Evolutionary conservation across 345 rosid species (phyloP), one percentile per base, ranked within the genome.

Genomic region (Lenwebbia sp.): DNA sequence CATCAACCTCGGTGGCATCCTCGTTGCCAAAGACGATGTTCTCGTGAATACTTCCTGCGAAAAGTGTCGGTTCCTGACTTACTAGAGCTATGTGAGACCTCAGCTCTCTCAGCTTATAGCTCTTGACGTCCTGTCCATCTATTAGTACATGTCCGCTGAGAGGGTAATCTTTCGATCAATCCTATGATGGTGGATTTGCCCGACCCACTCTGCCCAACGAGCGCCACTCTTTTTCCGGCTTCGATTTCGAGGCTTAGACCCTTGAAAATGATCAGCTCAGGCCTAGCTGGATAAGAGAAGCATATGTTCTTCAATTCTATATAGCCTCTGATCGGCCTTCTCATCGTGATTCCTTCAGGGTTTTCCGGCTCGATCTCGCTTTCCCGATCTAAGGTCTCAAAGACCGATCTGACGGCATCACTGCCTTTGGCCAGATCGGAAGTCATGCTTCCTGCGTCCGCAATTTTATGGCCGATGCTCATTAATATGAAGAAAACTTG

Each of bases 1-100:
- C 90, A 87, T 94, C 94, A 8, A 92, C 88, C 88, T 93, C 94
- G 57, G 49, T 88, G 22, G 91, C 93, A 37, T 92, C 84, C 49
- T 87, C 86, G 60, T 90, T 90, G 19, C 95, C 95, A 23, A 91
- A 94, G 26, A 90, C 88, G 37, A 94, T 92, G 88, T 94, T 93
- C 51, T 92, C 94, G 6, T 90, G 88, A 57, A 94, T 92, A 6
- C 94, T 90, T 89, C 95, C 96, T 33, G 94, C 92, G 56, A 94
- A 94, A 70, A 94, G 85, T 53, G 93, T 92, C 40, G 95, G 95
- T 82, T 93, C 95, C 62, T 94, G 96, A 85, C 96, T 94, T 74
- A 94, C 96, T 25, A 92, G 86, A 54, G 94, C 95, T 82, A 94
- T 91, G 13, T 91, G 92, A 26, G 92, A 84, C 86, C 96, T 90